Conservation (phyloP, 2,329 filamentous ascomycete species). For the Neoarthrinium moseri region DNA sequence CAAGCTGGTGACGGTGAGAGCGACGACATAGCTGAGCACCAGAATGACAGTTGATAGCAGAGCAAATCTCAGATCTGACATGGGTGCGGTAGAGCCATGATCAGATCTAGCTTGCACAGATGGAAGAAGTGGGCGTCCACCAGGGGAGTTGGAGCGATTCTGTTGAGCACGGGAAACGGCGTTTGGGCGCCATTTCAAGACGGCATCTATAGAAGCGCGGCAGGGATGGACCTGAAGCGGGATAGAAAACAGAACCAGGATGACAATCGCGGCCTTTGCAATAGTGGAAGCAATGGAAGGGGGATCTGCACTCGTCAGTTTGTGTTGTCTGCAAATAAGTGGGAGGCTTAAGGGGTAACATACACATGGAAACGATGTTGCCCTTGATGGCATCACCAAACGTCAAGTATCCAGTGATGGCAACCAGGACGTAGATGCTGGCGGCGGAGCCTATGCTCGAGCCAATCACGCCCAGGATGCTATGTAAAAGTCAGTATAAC, state of each 20-base stretch:
- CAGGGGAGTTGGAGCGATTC: conserved; percentile 37
- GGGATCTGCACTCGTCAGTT: conserved; percentile 45
- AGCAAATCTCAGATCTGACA: conserved; percentile 87
- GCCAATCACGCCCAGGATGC: conserved; percentile 75
- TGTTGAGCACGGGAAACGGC: conserved; percentile 36
- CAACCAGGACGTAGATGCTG: conserved; percentile 83
- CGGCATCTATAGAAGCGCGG: conserved; percentile 89
- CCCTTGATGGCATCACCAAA: conserved; percentile 88
- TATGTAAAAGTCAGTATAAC: conserved; percentile 32
- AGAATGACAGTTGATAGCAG: conserved; percentile 85
- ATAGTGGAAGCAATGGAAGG: conserved; percentile 83
- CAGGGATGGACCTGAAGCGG: conserved; percentile 95
- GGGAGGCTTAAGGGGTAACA: conserved; percentile 29
- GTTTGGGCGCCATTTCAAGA: conserved; percentile 85
- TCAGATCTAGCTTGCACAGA: conserved; percentile 42
- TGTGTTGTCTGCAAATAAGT: conserved; percentile 12
- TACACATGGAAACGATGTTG: conserved; percentile 94
- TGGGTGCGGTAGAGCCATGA: conserved; percentile 56
- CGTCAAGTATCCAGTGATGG: conserved; percentile 91
- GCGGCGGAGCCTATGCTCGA: conserved; percentile 89
- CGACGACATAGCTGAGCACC: conserved; percentile 79
- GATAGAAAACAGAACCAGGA: conserved; percentile 95
- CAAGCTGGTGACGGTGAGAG: conserved; percentile 86
- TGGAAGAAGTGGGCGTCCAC: conserved; percentile 42
- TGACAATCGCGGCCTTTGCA: conserved; percentile 90